Evolutionary conservation across 2,329 filamentous ascomycete genomes (phyloP).

Genomic region (Lizonia empirigonia): DNA sequence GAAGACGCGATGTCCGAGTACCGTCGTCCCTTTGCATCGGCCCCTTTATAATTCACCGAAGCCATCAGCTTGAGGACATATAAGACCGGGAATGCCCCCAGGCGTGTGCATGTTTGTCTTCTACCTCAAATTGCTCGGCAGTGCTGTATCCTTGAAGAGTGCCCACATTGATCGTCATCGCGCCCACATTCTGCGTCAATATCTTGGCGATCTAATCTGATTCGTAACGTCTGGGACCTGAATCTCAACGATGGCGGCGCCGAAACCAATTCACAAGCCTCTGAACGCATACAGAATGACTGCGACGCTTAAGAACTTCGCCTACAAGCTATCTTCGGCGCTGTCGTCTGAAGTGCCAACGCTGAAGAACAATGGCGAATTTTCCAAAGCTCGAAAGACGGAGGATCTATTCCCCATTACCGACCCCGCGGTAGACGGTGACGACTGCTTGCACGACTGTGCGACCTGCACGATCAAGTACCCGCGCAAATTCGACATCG

Average conservation of each 20-base stretch:
- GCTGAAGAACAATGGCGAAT: constrained; percentile 47
- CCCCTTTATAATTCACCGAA: background rate
- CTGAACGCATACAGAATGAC: constrained; percentile 46
- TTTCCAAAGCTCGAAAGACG: constrained; percentile 54
- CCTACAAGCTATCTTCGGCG: constrained; percentile 44
- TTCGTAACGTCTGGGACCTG: constrained; percentile 26
- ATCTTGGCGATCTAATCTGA: constrained; percentile 47
- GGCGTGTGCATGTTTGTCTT: background rate
- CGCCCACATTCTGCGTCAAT: constrained; percentile 36
- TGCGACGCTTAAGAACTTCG: constrained; percentile 45
- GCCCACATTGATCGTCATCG: constrained; percentile 25
- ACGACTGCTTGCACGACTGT: constrained; percentile 89
- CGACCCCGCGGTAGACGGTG: constrained; percentile 77
- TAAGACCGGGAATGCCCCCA: background rate
- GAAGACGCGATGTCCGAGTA: constrained; percentile 12
- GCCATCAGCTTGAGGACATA: background rate
- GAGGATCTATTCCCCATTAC: constrained; percentile 74
- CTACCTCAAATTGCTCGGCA: too few species aligned
- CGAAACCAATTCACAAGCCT: constrained; percentile 30
- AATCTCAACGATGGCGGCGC: constrained; percentile 24
- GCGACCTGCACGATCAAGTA: constrained; percentile 78
- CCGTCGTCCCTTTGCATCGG: background rate
- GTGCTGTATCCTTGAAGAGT: too few species aligned
- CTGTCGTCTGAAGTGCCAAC: constrained; percentile 40
- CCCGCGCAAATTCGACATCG: constrained; percentile 74